Evolutionary conservation across 2,329 filamentous ascomycete genomes (phyloP), one percentile per base, ranked within the genome.

Genomic region (Cladophialophora chaetospira): DNA sequence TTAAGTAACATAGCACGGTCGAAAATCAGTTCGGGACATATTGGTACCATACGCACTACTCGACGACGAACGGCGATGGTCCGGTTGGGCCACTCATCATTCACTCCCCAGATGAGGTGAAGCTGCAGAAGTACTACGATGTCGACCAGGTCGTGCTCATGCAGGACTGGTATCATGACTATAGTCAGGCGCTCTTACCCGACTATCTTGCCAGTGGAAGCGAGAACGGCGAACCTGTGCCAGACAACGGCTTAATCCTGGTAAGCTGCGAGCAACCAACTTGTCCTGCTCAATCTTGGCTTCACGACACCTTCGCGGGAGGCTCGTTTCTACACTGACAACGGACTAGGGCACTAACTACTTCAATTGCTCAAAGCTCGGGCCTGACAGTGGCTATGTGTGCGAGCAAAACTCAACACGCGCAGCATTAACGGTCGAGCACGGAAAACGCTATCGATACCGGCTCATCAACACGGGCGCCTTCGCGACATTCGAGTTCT

Each of bases 391-490:
- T 15, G 48, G 48, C 36, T 51, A 51, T 28, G 48, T 51, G 9
- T 51, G 48, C 48, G 36, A 43, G 26, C 48, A 51, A 25, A 51
- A 51, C 13, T 51, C 49, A 17, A 42, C 43, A 5, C 42, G 60
- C 45, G 51, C 58, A 9, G 56, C 35, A 6, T 63, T 64, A 17
- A 38, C 76, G 0, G 80, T 91, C 5, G 66, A 85, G 61, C 81
- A 87, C 0, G 82, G 82, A 1, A 88, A 83, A 62, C 91, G 86
- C 0, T 91, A 92, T 57, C 73, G 90, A 10, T 78, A 93, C 64
- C 86, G 86, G 25, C 74, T 91, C 63, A 78, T 89, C 67, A 92
- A 91, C 64, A 84, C 89, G 9, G 88, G 85, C n/a, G 88, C 87
- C 9, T 91, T 92, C 70, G 77, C 75, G 0, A 73, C 71, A 19